Evolutionary conservation across 2,329 filamentous ascomycete genomes (phyloP), one percentile per base, ranked within the genome.

Genomic region (Raffaelea ambrosiae): DNA sequence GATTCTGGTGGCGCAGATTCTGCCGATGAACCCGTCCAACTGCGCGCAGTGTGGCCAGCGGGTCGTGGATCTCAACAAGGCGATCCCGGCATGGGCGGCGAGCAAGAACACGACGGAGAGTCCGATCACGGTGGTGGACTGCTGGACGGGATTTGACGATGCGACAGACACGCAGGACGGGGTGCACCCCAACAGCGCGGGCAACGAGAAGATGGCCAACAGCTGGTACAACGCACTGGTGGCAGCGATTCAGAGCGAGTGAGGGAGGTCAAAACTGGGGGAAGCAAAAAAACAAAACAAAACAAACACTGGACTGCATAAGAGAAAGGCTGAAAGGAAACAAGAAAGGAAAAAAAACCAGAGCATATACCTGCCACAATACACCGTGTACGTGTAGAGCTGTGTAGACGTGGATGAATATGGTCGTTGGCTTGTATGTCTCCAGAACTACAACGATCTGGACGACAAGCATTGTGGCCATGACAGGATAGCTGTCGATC

Each of bases 1-100:
- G 48, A 63, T 69, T 42, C 48, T 71, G 43, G 65, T 55, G 26
- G 61, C 62, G 3, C 57, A 63, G 47, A 65, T 64, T 45, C 54
- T 64, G 8, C 62, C 62, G 5, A 61, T 64, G 58, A 55, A 54
- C 21, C 61, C 60, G 5, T 40, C 54, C 9, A 57, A 55, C 44
- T 63, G 61, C 47, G 36, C 51, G 1, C 42, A 55, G 11, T 64
- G 61, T 44, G 54, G 50, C 1, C 39, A 51, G 14, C 48, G 59
- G 13, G 59, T 60, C 7, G 43, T 52, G 5, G 48, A 33, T 18
- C 49, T 60, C 13, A 64, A 66, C 50, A 54, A 55, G 36, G 60
- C 58, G 5, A 61, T 66, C 21, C 51, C 57, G 1, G 52, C 45
- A 1, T 66, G 63, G 63, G 63, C 59, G 1, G 47, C 52, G 3